These are phyloP conservation scores for Williopsis jadinii DNA, from an alignment of 1,139 yeast species.

Conservation along the genomic window DNA sequence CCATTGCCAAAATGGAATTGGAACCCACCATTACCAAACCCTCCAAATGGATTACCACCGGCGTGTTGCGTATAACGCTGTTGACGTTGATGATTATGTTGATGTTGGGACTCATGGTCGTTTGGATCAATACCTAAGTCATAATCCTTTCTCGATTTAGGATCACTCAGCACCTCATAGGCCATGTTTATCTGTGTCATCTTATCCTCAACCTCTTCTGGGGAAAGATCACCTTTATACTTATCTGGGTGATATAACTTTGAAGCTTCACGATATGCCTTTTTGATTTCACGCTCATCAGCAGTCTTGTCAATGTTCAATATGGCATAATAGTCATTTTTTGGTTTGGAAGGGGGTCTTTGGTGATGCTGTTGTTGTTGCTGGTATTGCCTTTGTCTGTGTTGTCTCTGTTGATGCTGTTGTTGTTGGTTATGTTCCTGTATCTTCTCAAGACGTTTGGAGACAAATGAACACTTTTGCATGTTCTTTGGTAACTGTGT, in stretches of 20 bases:
- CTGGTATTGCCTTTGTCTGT: slow-evolving; percentile 36
- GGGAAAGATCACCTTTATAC: slow-evolving; percentile 57
- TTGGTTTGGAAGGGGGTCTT: slow-evolving; percentile 32
- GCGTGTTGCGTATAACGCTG: background rate
- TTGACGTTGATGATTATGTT: slow-evolving; percentile 1
- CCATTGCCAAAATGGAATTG: slow-evolving; percentile 6
- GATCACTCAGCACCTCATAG: slow-evolving; percentile 73
- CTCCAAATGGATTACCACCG: slow-evolving; percentile 10
- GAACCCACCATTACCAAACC: slow-evolving; percentile 3
- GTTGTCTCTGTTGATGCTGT: slow-evolving; percentile 42
- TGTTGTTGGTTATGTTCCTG: slow-evolving; percentile 44
- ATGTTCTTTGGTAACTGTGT: slow-evolving; percentile 15
- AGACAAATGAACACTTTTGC: slow-evolving; percentile 10
- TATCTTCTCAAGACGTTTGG: slow-evolving; percentile 8
- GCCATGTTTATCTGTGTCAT: slow-evolving; percentile 95
- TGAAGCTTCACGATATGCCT: slow-evolving; percentile 74
- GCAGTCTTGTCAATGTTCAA: slow-evolving; percentile 66
- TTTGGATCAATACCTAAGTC: slow-evolving; percentile 58
- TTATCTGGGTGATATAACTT: slow-evolving; percentile 91
- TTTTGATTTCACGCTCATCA: slow-evolving; percentile 64
- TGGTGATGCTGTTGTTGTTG: slow-evolving; percentile 40
- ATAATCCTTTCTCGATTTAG: slow-evolving; percentile 55
- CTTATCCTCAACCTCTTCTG: slow-evolving; percentile 70
- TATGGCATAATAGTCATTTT: slow-evolving; percentile 75
- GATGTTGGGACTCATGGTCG: slow-evolving; percentile 29